Evolutionary conservation across 257 asterid genomes (phyloP), one percentile per base, ranked within the genome.

Genomic region (Przewalskia tangutica): DNA sequence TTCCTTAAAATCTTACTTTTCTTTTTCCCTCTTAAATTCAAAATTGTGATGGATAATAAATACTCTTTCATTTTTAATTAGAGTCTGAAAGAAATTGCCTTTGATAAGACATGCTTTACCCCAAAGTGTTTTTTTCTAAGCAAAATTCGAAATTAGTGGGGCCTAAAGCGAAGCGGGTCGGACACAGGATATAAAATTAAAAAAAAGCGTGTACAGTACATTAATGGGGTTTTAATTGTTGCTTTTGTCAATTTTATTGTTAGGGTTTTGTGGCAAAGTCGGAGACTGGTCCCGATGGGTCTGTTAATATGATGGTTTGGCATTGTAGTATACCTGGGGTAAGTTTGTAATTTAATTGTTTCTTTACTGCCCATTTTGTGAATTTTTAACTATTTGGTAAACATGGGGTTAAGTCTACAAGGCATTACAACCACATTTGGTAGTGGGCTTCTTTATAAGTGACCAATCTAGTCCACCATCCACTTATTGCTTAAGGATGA

Each of bases 251-350:
- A 56, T 6, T 34, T 60, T 55, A 9, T 42, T 60, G 56, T 40
- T 84, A 86, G 88, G 88, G 86, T 81, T 86, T 86, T 71, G 85
- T 86, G 48, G 88, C 88, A 16, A 86, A 73, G 83, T 84, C 85
- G 18, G 88, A 81, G 64, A 83, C 88, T 6, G 78, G 67, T 58
- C 34, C 84, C 2, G 86, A 86, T 81, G 85, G 85, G 27, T 63
- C 81, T 6, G 76, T 78, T 17, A 86, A 86, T 77, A 54, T 86
- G 81, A 86, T 86, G 88, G 76, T 81, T 7, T 86, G 86, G 86
- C 86, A 62, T 68, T 86, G 88, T 82, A 77, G 88, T 56, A 86
- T 83, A 82, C 38, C 83, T 55, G 86, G 82, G 82, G 86, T 86
- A 83, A 23, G 86, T 55, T 38, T 6, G 4, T 7, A 66, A 23